Evolutionary conservation across 495 filamentous ascomycete genomes (phyloP).

Genomic region (Aspergillus affinis): DNA sequence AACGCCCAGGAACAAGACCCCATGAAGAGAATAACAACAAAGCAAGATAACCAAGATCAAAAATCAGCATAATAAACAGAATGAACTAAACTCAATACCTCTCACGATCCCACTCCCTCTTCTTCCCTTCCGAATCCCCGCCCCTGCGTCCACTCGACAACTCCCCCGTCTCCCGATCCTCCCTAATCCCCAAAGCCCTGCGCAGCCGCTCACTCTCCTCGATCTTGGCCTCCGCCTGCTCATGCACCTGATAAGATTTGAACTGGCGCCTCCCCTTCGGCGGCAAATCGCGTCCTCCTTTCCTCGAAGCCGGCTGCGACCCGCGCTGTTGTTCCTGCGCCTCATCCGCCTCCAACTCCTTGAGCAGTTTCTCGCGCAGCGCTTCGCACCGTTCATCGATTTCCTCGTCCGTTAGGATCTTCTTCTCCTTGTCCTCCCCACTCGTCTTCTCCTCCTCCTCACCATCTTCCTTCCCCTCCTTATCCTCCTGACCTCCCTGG

Average conservation of each 20-base stretch:
- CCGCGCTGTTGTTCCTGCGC: slow-evolving; percentile 6
- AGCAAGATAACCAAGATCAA: slow-evolving; percentile 2
- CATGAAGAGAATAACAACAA: slow-evolving; percentile 4
- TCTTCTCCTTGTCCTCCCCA: slow-evolving; percentile 17
- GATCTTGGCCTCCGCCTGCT: slow-evolving; percentile 93
- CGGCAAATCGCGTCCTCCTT: slow-evolving; percentile 6
- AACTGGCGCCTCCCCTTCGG: slow-evolving; percentile 51
- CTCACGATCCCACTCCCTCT: slow-evolving; percentile 30
- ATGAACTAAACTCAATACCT: slow-evolving; percentile 6
- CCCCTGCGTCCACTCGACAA: slow-evolving; percentile 46
- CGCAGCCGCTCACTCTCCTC: slow-evolving; percentile 88
- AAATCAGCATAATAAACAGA: too few species aligned
- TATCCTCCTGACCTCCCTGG: slow-evolving; percentile 15
- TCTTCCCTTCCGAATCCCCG: slow-evolving; percentile 49
- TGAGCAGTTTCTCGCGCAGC: slow-evolving; percentile 24
- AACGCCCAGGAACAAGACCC: slow-evolving; percentile 11
- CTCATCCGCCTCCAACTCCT: slow-evolving; percentile 32
- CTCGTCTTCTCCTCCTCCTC: slow-evolving; percentile 60
- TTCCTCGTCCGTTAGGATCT: slow-evolving; percentile 19
- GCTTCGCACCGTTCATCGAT: slow-evolving; percentile 17
- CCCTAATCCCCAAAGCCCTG: slow-evolving; percentile 83
- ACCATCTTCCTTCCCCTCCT: slow-evolving; percentile 55
- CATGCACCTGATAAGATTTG: slow-evolving; percentile 94
- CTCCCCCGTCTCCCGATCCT: slow-evolving; percentile 89
- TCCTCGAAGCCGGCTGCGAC: slow-evolving; percentile 6